Evolutionary conservation across 148 eudicot genomes (phyloP), one percentile per base, ranked within the genome.

Genomic region (Tetragonia tetragonoides): DNA sequence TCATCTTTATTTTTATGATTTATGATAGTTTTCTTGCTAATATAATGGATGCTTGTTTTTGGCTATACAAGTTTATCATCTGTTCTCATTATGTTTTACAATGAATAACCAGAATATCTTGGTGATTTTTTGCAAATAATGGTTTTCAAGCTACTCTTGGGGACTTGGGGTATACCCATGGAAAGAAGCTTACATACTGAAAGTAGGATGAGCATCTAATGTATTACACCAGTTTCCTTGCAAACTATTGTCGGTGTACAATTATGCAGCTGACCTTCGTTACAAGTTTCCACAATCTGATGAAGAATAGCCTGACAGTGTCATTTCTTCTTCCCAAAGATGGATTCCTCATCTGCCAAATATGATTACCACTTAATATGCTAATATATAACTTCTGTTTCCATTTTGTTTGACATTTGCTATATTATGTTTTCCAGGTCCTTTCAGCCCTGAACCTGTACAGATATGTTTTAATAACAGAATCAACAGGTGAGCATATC

Each of bases 361-460:
- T 21, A 60, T 17, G 3, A 70, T 46, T 23, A 5, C 74, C n/a
- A 24, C 40, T 14, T 49, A n/a, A 37, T 51, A 10, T 68, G 72
- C 42, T 68, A 3, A 42, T 18, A 9, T 8, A 40, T 40, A 47
- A n/a, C 14, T 54, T 74, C 61, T 41, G 10, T 15, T 24, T 44
- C 44, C 73, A 66, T 53, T 23, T 70, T 70, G 34, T 28, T 66
- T 77, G 69, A 75, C 68, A 75, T 78, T 62, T 39, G 39, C 14
- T 46, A 20, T 59, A 62, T 76, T 20, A 12, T 68, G 66, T 79
- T 81, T 51, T 85, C 86, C 91, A 95, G 99, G 93, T 90, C 72
- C 86, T 90, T 59, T 87, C 99, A 18, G 94, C 97, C 56, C 95
- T 95, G 59, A 95, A 95, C 90, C 86, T 95, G 79, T 95, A 87